Percentiles rank a stretch among this genome's conserved stretches.
Evolutionary conservation across 768 basidiomycete species (phyloP).

Genomic region (Tricholoma sp.): DNA sequence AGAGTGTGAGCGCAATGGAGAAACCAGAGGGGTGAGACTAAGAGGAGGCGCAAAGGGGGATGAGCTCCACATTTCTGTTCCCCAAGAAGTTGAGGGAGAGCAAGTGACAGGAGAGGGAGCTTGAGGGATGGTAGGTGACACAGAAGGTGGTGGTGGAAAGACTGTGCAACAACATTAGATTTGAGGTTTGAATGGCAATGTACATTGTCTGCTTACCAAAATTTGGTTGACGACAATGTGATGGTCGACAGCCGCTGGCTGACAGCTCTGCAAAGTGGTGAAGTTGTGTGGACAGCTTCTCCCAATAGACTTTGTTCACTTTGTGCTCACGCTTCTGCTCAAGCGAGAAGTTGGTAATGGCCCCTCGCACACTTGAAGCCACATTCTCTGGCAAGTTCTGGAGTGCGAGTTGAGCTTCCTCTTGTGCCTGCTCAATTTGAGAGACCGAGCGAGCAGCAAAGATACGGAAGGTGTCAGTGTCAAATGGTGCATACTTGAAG

Average conservation of each 20-base stretch:
- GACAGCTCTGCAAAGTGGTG: not conserved
- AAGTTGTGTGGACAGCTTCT: not conserved
- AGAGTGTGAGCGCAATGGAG: not conserved
- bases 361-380: no score
- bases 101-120: not conserved
- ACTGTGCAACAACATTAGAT: not conserved
- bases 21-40: not conserved
- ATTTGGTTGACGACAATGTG: not conserved
- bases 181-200: not conserved
- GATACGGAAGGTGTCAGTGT: no score
- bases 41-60: not conserved
- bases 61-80: not conserved
- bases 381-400: no score
- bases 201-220: not conserved
- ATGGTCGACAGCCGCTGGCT: not conserved
- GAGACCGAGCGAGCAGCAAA: no score
- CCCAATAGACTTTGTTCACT: no score
- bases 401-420: no score
- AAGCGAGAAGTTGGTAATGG: no score
- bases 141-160: not conserved
- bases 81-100: not conserved
- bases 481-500: no score
- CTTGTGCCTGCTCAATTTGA: no score
- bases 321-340: no score
- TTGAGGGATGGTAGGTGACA: not conserved